Base-by-base conservation (phyloP, 345 rosid species). In the Eucalyptus lansdowneana region DNA sequence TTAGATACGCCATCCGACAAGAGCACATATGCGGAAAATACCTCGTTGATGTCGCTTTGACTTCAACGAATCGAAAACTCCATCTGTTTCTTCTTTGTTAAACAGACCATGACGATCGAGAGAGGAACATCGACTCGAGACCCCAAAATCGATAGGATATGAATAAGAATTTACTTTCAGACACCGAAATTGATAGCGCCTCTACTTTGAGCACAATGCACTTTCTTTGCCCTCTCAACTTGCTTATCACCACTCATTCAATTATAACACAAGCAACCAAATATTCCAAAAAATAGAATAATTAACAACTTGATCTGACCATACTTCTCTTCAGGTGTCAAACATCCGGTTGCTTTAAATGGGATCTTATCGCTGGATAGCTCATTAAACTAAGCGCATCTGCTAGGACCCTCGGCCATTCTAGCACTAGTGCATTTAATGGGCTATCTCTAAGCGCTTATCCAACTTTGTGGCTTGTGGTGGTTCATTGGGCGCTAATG, bases 331-430 rank as follows among this genome's bases (percentile, higher is more conserved):
- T 58, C 14, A 5, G 7, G 14, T 25, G 65, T 25, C n/a, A 11
- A 58, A 58, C n/a, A 25, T 58, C 65, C 4, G 3, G 14, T 58
- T 58, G 29, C n/a, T 58, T 25, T 58, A 25, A 58, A 25, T 58
- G 6, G 65, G 65, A 58, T 58, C 65, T 58, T 58, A 58, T 58
- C 7, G 6, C 65, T 12, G 11, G 14, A 11, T 58, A 25, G 25
- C 14, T 58, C 7, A 58, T 12, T 58, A 29, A 2, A 25, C n/a
- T 58, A 58, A 25, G 14, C 7, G 7, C 65, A 58, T 58, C 14
- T 11, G 1, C 1, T 58, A 11, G 22, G n/a, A 58, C n/a, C 14
- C 65, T 2, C 3, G 0, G 2, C 14, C 65, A 58, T 58, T 24
- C 65, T 58, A 58, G 65, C 65, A 25, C 65, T 58, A 25, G 65